Evolutionary conservation across 495 filamentous ascomycete species (phyloP), one percentile per base, ranked within the genome.

Genomic region (Margaritispora aquatica): DNA sequence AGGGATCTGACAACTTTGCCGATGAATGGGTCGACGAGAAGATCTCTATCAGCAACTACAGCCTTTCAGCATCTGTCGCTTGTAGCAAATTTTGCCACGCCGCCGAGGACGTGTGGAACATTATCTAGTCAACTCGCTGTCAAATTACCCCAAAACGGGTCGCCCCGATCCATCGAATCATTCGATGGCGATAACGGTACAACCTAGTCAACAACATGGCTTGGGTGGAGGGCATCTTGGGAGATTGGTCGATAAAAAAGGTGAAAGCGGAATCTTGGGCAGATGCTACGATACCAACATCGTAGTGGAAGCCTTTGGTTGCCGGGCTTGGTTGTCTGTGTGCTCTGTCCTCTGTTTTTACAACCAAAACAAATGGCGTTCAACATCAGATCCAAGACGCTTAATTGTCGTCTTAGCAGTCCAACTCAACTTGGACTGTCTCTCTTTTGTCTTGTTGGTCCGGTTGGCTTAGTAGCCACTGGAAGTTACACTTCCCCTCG

Each of bases 71-170:
- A 49, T 96, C 91, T 76, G 93, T 98, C 27, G 94, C 94, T 31
- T 98, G 94, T 78, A 95, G 92, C 78, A 97, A 97, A 74, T 97
- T 98, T 77, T 97, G 94, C 75, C 94, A 98, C 73, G 94, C 94
- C 48, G 94, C 92, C 26, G 94, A 98, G 73, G 94, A 98, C 70
- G 85, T 87, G 41, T 98, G 94, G 94, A 85, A 91, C 65, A 90
- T 98, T 63, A 81, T 96, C 65, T 98, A 81, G 41, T 66, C 60
- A 23, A 48, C 64, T 47, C 29, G 60, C 36, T 54, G 24, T 47
- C 53, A 27, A 41, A 23, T 55, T 26, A 46, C 48, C 36, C 50
- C 59, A 9, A 27, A 55, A 66, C 60, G 22, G 54, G 41, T 51
- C 38, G 55, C 36, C 58, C 47, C 31, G 50, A 41, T 50, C 58